Evolutionary conservation across 225 moss, liverwort and hornwort species (phyloP).

Genomic region (Neckera pumila): DNA sequence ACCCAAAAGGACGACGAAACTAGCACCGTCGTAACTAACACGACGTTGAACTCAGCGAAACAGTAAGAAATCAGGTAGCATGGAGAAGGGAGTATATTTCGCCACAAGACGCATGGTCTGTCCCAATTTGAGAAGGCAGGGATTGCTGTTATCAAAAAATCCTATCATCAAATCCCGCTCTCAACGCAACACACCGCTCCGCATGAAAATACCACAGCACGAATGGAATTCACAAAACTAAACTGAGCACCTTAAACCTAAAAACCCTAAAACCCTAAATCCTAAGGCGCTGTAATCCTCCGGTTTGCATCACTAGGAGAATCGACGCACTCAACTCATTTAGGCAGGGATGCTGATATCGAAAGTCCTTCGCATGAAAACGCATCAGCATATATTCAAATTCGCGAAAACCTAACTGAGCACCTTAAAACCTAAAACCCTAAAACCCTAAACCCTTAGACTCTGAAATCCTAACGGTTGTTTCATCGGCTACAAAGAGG

Average conservation of each 20-base stretch:
- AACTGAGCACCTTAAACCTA: background rate
- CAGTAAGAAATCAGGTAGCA: background rate
- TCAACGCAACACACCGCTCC: background rate
- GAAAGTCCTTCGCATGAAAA: background rate
- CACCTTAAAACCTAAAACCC: background rate
- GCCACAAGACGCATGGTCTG: background rate
- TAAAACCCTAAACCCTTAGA: background rate
- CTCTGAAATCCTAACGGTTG: background rate
- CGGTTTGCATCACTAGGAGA: background rate
- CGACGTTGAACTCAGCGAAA: background rate
- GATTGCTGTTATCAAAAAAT: conserved; percentile 6
- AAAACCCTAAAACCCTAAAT: background rate
- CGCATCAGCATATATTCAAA: background rate
- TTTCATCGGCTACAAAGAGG: background rate
- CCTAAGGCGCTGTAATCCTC: background rate
- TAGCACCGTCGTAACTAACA: background rate
- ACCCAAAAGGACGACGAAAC: background rate
- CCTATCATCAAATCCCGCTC: background rate
- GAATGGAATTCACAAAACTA: background rate
- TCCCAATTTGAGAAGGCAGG: background rate
- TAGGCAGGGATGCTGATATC: conserved; percentile 6
- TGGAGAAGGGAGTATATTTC: conserved; percentile 2
- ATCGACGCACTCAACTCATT: background rate
- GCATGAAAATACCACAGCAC: too few relatives aligned
- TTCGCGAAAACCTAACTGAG: background rate